Percentiles rank a stretch among this genome's conserved stretches.
Conservation (phyloP, 306 rosid species). For the Mimosa pudica region DNA sequence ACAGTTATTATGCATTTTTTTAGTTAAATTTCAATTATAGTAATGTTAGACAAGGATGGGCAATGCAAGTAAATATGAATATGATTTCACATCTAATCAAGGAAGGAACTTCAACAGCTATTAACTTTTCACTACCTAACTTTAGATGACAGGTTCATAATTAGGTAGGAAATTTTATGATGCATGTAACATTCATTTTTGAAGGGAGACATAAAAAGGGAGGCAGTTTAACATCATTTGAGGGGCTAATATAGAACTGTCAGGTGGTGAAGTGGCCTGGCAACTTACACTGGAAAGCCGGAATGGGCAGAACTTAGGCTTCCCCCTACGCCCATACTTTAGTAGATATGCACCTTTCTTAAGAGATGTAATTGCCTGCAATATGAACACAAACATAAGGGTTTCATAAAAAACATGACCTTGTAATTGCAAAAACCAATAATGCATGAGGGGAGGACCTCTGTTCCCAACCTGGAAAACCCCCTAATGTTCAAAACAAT, state of each 20-base stretch:
- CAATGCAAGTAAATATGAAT: slow-evolving; percentile 23
- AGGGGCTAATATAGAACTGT: slow-evolving; percentile 12
- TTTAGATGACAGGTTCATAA: slow-evolving; percentile 25
- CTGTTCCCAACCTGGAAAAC: slow-evolving; percentile 26
- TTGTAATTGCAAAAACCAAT: slow-evolving; percentile 33
- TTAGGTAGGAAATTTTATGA: neutral
- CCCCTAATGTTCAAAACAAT: slow-evolving; percentile 12
- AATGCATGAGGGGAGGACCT: slow-evolving; percentile 24
- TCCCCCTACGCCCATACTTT: slow-evolving; percentile 94
- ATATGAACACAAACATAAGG: slow-evolving; percentile 30
- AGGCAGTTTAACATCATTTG: slow-evolving; percentile 21
- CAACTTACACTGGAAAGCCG: slow-evolving; percentile 87
- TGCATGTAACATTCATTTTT: too few species aligned
- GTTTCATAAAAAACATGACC: slow-evolving; percentile 15
- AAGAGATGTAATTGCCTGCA: slow-evolving; percentile 81
- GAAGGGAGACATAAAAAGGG: neutral
- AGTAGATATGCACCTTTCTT: slow-evolving; percentile 91
- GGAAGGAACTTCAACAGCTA: slow-evolving; percentile 20
- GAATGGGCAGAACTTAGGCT: slow-evolving; percentile 95
- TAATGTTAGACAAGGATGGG: slow-evolving; percentile 5
- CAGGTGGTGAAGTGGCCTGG: slow-evolving; percentile 26
- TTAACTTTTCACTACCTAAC: neutral
- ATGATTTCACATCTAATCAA: slow-evolving; percentile 1
- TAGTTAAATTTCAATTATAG: slow-evolving; percentile 23
- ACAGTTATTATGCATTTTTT: neutral